Percentiles rank a stretch among this genome's conserved stretches.
Evolutionary conservation across 1,284 basidiomycete species (phyloP).

Genomic region (Pholiota adiposa): DNA sequence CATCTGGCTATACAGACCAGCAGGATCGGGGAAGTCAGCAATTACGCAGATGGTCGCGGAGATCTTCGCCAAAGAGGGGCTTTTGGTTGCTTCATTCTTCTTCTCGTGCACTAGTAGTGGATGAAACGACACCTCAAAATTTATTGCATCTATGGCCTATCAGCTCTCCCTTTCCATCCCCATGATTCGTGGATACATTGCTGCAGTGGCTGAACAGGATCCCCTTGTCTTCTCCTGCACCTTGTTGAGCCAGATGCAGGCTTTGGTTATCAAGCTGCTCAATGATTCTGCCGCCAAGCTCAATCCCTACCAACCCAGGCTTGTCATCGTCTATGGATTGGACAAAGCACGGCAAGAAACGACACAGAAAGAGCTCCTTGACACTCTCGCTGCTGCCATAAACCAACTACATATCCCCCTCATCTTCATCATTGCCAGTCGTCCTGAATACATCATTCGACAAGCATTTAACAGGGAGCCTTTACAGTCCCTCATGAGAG

Average conservation of each 20-base stretch:
- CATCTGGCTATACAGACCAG: conserved; percentile 3
- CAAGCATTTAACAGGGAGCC: background rate
- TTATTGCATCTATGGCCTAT: conserved; percentile 1
- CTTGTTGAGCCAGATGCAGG: background rate
- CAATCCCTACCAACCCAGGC: background rate
- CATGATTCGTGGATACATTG: background rate
- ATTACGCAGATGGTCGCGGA: conserved; percentile 7
- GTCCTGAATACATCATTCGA: background rate
- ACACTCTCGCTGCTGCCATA: background rate
- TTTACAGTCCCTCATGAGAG: background rate
- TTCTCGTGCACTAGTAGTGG: background rate
- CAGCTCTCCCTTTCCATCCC: background rate
- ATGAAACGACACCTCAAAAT: background rate
- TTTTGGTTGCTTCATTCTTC: background rate
- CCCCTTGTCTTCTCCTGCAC: background rate
- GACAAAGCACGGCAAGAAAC: background rate
- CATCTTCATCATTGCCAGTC: conserved; percentile 4
- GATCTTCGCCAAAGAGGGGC: background rate
- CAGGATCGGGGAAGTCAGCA: conserved; percentile 3
- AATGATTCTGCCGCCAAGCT: background rate
- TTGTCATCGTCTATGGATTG: background rate
- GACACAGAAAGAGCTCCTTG: background rate
- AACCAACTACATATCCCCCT: background rate
- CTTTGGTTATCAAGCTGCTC: background rate
- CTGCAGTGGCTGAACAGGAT: background rate